Evolutionary conservation across 768 basidiomycete genomes (phyloP).

Genomic region (Pisolithus sp.): DNA sequence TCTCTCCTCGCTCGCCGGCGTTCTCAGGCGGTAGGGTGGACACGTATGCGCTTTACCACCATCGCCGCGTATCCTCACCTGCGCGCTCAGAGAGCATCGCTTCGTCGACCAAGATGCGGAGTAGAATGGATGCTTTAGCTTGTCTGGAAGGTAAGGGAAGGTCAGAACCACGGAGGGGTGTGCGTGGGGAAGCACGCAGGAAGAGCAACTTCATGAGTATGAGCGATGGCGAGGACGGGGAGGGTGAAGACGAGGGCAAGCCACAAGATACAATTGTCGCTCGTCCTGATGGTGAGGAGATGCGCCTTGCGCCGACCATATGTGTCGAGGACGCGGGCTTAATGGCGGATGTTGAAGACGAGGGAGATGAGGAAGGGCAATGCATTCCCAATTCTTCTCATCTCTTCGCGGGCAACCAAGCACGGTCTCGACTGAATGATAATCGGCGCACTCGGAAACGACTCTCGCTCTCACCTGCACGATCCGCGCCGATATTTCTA

Average conservation of each 20-base stretch:
- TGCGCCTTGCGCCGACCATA: constrained; percentile 7
- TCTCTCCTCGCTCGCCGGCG: constrained; percentile 11
- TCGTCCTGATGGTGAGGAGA: neutral
- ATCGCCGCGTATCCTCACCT: neutral
- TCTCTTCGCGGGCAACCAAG: constrained; percentile 7
- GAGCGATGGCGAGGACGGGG: constrained; percentile 57
- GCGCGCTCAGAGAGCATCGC: constrained; percentile 34
- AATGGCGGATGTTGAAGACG: constrained; percentile 29
- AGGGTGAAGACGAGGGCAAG: constrained; percentile 8
- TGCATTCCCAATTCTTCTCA: constrained; percentile 5
- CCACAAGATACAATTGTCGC: neutral
- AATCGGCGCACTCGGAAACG: neutral
- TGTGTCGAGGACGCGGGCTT: constrained; percentile 17
- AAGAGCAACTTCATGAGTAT: constrained; percentile 60
- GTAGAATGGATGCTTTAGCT: constrained; percentile 57
- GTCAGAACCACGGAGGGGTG: constrained; percentile 5
- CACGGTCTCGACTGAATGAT: neutral
- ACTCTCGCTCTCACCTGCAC: neutral
- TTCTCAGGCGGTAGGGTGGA: neutral
- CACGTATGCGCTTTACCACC: neutral
- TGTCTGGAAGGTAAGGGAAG: constrained; percentile 50
- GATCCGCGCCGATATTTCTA: neutral
- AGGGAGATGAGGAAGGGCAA: constrained; percentile 22
- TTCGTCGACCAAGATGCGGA: constrained; percentile 39
- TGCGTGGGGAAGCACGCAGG: constrained; percentile 13